These are phyloP conservation scores for Apiospora marii DNA, from an alignment of 2,329 filamentous ascomycete species.

Conservation along the genomic window DNA sequence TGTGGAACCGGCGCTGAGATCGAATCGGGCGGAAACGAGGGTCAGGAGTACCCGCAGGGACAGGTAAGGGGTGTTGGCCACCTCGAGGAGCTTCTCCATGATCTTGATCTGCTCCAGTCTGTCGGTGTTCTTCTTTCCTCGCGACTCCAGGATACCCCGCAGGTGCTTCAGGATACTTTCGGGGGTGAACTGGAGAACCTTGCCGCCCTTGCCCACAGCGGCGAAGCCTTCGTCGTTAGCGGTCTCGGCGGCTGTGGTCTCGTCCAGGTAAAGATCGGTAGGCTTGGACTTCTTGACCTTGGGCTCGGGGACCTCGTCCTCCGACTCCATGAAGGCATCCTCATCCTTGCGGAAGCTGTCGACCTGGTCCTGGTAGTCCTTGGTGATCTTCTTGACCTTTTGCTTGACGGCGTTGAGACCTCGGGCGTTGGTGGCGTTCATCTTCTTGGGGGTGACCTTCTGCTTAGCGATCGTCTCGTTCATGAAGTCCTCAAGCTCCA, in stretches of 20 bases:
- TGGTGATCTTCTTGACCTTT: constrained; percentile 98
- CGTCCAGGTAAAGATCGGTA: constrained; percentile 57
- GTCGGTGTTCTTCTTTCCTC: constrained; percentile 99
- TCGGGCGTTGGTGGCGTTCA: constrained; percentile 95
- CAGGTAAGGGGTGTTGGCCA: constrained; percentile 91
- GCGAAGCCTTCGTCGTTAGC: constrained; percentile 86
- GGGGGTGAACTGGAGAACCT: constrained; percentile 88
- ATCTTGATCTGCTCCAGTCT: constrained; percentile 92
- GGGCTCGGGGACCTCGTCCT: constrained; percentile 71
- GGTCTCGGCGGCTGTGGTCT: constrained; percentile 39
- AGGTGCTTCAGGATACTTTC: constrained; percentile 99
- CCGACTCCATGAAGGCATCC: constrained; percentile 86
- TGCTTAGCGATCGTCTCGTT: constrained; percentile 94
- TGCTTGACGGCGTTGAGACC: constrained; percentile 97
- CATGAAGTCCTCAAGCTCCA: constrained; percentile 93
- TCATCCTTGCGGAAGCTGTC: constrained; percentile 86
- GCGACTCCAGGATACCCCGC: constrained; percentile 88
- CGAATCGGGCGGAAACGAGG: constrained; percentile 92
- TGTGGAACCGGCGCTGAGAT: constrained; percentile 78
- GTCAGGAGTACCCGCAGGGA: constrained; percentile 90
- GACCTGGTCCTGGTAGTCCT: constrained; percentile 88
- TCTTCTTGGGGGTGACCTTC: constrained; percentile 96
- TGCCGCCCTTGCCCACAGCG: constrained; percentile 87
- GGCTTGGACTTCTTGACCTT: constrained; percentile 63
- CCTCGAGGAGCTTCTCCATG: constrained; percentile 95